A percentile compares a stretch with the other conserved stretches of the same genome.
phyloP scores from a whole-genome alignment of 192 early-diverging fungal species.

The Umbelopsis vinacea region DNA sequence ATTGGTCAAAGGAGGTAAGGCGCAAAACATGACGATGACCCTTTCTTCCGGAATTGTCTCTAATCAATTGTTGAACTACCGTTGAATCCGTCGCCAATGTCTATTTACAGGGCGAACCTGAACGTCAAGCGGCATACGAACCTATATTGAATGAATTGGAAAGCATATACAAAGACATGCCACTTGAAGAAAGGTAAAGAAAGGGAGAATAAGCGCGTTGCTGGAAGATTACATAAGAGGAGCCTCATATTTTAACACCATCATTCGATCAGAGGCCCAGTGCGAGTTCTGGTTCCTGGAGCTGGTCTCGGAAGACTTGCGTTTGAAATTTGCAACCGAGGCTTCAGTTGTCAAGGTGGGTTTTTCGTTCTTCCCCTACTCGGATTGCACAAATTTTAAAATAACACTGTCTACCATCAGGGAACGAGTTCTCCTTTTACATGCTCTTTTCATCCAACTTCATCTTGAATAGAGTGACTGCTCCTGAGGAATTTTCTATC shows the following conservation, averaged over 20 bases:
- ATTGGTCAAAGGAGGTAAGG: conserved; percentile 86
- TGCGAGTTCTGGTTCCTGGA: conserved; percentile 89
- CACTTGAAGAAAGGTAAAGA: conserved; percentile 52
- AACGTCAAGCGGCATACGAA: conserved; percentile 79
- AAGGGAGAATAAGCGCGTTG: too few relatives aligned
- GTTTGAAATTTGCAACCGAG: conserved; percentile 84
- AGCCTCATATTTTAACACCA: not conserved
- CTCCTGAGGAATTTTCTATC: conserved; percentile 66
- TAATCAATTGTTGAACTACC: not conserved
- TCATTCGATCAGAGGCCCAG: conserved; percentile 47
- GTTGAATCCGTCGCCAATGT: not conserved
- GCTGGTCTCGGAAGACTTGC: conserved; percentile 95
- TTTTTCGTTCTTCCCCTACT: conserved; percentile 24
- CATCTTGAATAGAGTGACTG: conserved; percentile 80
- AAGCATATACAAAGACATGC: conserved; percentile 53
- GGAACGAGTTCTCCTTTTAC: conserved; percentile 96
- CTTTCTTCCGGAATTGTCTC: not conserved
- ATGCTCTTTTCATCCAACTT: conserved; percentile 96
- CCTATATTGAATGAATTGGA: conserved; percentile 81
- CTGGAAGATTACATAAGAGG: not conserved
- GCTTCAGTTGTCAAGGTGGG: conserved; percentile 74
- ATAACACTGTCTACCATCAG: conserved; percentile 41
- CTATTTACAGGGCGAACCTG: conserved; percentile 62
- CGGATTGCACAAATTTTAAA: not conserved
- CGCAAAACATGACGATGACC: too few relatives aligned